phyloP scores from a whole-genome alignment of 331 rosid genomes.

The Cydonia oblonga region DNA sequence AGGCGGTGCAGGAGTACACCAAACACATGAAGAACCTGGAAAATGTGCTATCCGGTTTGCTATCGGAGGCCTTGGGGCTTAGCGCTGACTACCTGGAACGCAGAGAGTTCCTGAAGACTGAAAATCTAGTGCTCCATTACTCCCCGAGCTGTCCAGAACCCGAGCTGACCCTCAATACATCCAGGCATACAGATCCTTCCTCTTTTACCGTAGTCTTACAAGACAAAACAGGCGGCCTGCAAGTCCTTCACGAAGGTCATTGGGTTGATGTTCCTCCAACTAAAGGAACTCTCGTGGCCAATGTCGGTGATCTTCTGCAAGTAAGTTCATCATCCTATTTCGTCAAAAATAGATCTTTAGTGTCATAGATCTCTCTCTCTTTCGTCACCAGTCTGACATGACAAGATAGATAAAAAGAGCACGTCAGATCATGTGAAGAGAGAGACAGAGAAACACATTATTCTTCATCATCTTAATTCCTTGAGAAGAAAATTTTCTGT shows the following conservation, averaged over 20 bases:
- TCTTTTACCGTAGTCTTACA: conserved; percentile 56
- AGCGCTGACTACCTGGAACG: conserved; percentile 30
- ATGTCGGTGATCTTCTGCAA: conserved; percentile 76
- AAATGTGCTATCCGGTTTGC: conserved; percentile 31
- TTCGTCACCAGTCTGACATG: too few relatives aligned
- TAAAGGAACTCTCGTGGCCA: conserved; percentile 49
- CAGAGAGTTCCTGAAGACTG: conserved; percentile 51
- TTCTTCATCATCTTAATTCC: too few relatives aligned
- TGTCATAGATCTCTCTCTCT: too few relatives aligned
- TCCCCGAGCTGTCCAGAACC: conserved; percentile 84
- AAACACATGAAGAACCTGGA: conserved; percentile 32
- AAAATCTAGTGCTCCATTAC: conserved; percentile 53
- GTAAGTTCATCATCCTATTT: conserved; percentile 1
- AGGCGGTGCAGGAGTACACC: conserved; percentile 43
- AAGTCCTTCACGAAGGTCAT: conserved; percentile 50
- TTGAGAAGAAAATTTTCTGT: not conserved
- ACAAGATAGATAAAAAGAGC: too few relatives aligned
- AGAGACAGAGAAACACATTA: too few relatives aligned
- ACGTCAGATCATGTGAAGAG: too few relatives aligned
- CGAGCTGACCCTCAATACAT: conserved; percentile 49
- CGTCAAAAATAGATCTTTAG: too few relatives aligned
- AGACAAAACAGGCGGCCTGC: conserved; percentile 71
- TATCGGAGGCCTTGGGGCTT: conserved; percentile 63
- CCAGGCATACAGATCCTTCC: conserved; percentile 73
- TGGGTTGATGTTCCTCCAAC: conserved; percentile 57